Evolutionary conservation across 2,329 filamentous ascomycete genomes (phyloP).

Genomic region (Microdochium trichocladiopsis): DNA sequence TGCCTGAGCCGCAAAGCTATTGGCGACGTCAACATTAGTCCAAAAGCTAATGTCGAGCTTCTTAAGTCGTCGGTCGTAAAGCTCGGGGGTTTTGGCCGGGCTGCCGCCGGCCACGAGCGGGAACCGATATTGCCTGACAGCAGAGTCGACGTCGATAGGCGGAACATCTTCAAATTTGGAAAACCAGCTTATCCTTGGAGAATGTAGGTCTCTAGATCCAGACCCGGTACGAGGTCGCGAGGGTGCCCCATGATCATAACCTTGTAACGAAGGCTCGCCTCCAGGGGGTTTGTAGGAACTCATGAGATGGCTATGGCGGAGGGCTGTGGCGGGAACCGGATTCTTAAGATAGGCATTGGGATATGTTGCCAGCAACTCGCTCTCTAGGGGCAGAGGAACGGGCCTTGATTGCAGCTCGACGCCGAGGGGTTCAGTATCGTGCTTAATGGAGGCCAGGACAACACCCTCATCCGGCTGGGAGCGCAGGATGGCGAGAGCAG

Average conservation of each 20-base stretch:
- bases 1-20: slow-evolving; percentile 18
- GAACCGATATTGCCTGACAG: slow-evolving; percentile 5
- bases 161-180: too few relatives aligned
- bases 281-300: neutral
- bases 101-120: slow-evolving; percentile 1
- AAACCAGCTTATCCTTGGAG: too few relatives aligned
- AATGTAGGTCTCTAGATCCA: too few relatives aligned
- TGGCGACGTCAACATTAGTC: slow-evolving; percentile 22
- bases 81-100: slow-evolving; percentile 1
- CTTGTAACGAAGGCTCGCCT: too few relatives aligned
- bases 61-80: slow-evolving; percentile 18
- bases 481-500: slow-evolving; percentile 12
- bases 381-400: too few relatives aligned
- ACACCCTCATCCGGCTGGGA: slow-evolving; percentile 10
- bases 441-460: slow-evolving; percentile 12
- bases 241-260: neutral
- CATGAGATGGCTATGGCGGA: neutral
- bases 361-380: too few relatives aligned
- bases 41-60: slow-evolving; percentile 21
- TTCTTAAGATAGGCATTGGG: neutral
- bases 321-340: neutral
- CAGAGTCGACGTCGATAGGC: neutral
- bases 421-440: neutral
- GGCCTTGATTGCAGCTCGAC: too few relatives aligned
- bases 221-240: too few relatives aligned